Base-by-base conservation (phyloP, 345 rosid genomes). In the Clarkia xantiana region DNA sequence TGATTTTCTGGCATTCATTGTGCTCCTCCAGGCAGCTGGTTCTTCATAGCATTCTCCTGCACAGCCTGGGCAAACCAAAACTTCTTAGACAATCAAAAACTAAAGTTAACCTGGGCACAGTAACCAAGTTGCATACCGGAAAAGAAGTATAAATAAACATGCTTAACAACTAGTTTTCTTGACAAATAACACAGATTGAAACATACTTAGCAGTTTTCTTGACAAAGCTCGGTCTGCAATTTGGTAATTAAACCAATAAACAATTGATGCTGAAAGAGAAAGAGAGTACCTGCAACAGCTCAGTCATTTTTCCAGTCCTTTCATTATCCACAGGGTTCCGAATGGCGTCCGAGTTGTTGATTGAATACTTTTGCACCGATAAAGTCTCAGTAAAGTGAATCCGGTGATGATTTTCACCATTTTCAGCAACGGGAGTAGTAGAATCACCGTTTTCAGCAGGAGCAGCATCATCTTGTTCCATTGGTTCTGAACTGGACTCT, bases 1-100 rank as follows among this genome's bases (percentile, higher is more conserved):
- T 29, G 36, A 7, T 22, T 22, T 5, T 2, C 2, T 22, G 2
- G 5, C 25, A 22, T 22, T 22, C 25, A 22, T 22, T 22, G 25
- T 2, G 36, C 36, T 7, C 6, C 36, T 60, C 52, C 62, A 47
- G 69, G 38, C 40, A 56, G 64, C 55, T 63, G 76, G 58, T 62
- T 59, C 57, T 78, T 82, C 46, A 59, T 60, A 63, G 75, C 82
- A 62, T 78, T 85, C 62, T 77, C 95, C 86, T 80, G 97, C 78
- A 89, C 77, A 63, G 85, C 87, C 97, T 89, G 53, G 44, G 57
- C 34, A 43, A 58, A 57, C 25, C 14, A 20, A 43, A 47, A 20
- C 39, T 15, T 10, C 44, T 19, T 18, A 23, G 29, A 23, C 29
- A 2, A 23, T 3, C 29, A 23, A 23, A 23, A 23, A 23, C 6